Evolutionary conservation across 768 basidiomycete genomes (phyloP).

Genomic region (Solioccasus polychromus): DNA sequence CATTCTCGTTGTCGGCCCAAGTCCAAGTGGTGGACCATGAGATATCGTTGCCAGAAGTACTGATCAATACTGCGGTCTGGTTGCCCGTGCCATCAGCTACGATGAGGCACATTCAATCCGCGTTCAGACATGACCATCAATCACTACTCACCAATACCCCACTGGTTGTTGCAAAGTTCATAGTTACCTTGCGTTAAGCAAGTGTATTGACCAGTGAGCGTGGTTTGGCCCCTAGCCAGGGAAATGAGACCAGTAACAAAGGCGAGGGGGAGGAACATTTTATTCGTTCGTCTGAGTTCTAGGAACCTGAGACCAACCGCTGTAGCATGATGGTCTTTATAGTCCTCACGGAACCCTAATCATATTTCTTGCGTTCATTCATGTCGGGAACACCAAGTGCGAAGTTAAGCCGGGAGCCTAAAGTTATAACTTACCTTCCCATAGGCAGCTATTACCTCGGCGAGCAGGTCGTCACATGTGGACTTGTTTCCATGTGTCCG

Average conservation of each 20-base stretch:
- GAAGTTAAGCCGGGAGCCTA: constrained; percentile 1
- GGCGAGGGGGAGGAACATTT: constrained; percentile 14
- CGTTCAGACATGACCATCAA: background rate
- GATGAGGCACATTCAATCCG: background rate
- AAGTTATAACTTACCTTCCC: constrained; percentile 4
- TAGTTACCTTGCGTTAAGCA: constrained; percentile 47
- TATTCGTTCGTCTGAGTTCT: background rate
- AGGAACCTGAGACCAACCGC: background rate
- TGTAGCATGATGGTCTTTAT: background rate
- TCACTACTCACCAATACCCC: constrained; percentile 44
- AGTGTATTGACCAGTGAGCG: constrained; percentile 41
- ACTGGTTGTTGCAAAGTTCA: constrained; percentile 56
- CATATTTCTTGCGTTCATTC: background rate
- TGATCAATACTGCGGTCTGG: constrained; percentile 47
- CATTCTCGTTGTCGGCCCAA: constrained; percentile 49
- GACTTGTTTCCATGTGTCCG: background rate
- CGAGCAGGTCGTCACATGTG: constrained; percentile 2
- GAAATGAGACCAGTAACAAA: constrained; percentile 9
- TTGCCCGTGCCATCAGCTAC: constrained; percentile 46
- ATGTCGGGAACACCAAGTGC: background rate
- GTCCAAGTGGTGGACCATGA: constrained; percentile 54
- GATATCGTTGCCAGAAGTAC: constrained; percentile 37
- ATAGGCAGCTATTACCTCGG: background rate
- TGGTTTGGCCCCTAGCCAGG: constrained; percentile 5
- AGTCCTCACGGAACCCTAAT: background rate